Conservation (phyloP, 495 filamentous ascomycete genomes). For the Melanomma pulvis-pyrius region DNA sequence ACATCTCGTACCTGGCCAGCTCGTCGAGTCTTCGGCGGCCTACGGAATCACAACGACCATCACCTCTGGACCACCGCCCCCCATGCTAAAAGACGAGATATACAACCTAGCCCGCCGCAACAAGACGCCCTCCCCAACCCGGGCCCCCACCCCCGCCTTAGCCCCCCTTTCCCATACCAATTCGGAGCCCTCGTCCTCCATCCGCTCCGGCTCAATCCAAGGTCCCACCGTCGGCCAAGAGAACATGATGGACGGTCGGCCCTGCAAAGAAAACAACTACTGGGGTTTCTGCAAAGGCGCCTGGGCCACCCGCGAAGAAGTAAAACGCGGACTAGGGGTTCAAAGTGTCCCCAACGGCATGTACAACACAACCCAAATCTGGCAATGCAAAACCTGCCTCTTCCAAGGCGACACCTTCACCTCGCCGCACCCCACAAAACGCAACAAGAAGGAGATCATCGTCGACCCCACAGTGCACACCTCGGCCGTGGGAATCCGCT, state of each 20-base stretch:
- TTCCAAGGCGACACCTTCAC: conserved; percentile 48
- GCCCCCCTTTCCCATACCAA: conserved; percentile 3
- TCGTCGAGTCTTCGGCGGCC: neutral
- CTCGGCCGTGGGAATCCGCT: conserved; percentile 47
- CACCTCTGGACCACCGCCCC: neutral
- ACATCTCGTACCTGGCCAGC: neutral
- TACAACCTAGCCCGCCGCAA: neutral
- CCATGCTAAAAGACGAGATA: neutral
- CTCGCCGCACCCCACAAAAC: conserved; percentile 13
- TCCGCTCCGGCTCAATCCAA: conserved; percentile 11
- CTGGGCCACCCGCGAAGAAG: conserved; percentile 50
- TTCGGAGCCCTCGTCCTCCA: conserved; percentile 1
- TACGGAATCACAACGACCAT: neutral
- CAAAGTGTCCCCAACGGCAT: conserved; percentile 46
- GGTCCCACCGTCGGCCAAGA: conserved; percentile 1
- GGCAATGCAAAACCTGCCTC: conserved; percentile 51
- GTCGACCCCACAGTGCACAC: conserved; percentile 45
- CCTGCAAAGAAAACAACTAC: conserved; percentile 50
- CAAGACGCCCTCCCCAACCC: neutral
- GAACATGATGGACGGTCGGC: conserved; percentile 36
- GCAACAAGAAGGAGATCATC: conserved; percentile 34
- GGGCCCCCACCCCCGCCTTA: neutral
- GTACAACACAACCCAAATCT: conserved; percentile 44
- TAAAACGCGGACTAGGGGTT: conserved; percentile 46
- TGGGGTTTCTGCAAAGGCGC: conserved; percentile 59